These are phyloP conservation scores for Paecilomyces niveus DNA, from an alignment of 2,329 filamentous ascomycete genomes.

Conservation along the genomic window DNA sequence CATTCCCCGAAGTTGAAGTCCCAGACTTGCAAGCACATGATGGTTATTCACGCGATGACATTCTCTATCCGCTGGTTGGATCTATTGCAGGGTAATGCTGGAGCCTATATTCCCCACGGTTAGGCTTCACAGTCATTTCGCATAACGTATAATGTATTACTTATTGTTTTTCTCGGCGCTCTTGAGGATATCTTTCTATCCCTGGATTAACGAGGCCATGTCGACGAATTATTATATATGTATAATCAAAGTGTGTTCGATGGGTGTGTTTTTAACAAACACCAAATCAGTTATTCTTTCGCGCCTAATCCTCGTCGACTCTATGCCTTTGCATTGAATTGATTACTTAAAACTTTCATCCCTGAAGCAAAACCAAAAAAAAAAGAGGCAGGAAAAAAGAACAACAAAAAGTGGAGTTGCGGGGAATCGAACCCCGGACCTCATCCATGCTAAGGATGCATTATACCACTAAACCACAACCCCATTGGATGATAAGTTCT, in stretches of 20 bases:
- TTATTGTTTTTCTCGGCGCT: neutral
- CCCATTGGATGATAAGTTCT: neutral
- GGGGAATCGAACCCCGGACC: slow-evolving; percentile 38
- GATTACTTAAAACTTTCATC: no score
- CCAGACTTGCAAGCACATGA: neutral
- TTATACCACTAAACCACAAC: slow-evolving; percentile 35
- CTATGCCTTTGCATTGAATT: no score
- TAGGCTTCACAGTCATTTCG: no score
- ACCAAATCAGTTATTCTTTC: no score
- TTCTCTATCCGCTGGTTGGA: neutral
- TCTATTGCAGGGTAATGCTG: neutral
- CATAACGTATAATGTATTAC: neutral
- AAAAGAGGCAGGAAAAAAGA: neutral
- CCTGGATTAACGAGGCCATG: neutral
- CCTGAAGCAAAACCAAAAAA: neutral
- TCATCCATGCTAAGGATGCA: slow-evolving; percentile 36
- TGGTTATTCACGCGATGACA: neutral
- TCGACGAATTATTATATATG: neutral
- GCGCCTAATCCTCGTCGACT: no score
- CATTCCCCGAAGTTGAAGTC: neutral
- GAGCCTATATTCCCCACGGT: no score
- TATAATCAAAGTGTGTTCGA: neutral
- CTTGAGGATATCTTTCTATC: neutral
- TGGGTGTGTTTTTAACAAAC: no score
- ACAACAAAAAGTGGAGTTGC: slow-evolving; percentile 24